A percentile compares a stretch with the other conserved stretches of the same genome.
Conservation (phyloP, 2,329 filamentous ascomycete genomes). For the Zymoseptoria tritici region DNA sequence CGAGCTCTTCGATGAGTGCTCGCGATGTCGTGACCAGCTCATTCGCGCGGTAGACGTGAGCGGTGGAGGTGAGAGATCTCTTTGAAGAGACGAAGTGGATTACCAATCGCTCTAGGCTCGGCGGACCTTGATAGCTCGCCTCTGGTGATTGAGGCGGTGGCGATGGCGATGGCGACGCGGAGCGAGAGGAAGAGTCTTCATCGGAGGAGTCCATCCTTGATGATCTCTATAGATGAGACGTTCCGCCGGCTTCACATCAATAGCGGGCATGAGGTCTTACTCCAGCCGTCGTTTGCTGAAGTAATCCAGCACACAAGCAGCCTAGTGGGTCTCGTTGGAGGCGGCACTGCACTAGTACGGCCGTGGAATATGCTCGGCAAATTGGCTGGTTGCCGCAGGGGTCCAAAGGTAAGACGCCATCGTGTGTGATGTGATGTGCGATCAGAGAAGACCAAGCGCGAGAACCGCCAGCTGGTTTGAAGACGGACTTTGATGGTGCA, state of each 20-base stretch:
- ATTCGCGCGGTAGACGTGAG: conserved; percentile 72
- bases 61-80: conserved; percentile 75
- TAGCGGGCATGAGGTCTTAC: background rate
- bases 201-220: conserved; percentile 7
- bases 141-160: conserved; percentile 35
- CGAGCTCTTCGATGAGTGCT: conserved; percentile 67
- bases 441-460: background rate
- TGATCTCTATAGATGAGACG: too few relatives aligned
- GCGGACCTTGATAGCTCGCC: conserved; percentile 34
- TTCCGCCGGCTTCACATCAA: background rate
- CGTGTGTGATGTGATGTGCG: background rate
- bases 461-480: background rate
- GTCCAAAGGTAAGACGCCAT: too few relatives aligned
- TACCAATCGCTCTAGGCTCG: conserved; percentile 67
- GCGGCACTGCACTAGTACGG: background rate
- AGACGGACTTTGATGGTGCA: background rate
- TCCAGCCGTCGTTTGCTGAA: background rate
- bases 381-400: background rate
- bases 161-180: conserved; percentile 18
- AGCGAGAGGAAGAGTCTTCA: conserved; percentile 5
- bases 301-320: background rate
- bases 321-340: background rate
- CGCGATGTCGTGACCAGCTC: conserved; percentile 75
- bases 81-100: conserved; percentile 80
- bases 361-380: background rate